Evolutionary conservation across 2,329 filamentous ascomycete species (phyloP).

Genomic region (Westerdykella sp.): DNA sequence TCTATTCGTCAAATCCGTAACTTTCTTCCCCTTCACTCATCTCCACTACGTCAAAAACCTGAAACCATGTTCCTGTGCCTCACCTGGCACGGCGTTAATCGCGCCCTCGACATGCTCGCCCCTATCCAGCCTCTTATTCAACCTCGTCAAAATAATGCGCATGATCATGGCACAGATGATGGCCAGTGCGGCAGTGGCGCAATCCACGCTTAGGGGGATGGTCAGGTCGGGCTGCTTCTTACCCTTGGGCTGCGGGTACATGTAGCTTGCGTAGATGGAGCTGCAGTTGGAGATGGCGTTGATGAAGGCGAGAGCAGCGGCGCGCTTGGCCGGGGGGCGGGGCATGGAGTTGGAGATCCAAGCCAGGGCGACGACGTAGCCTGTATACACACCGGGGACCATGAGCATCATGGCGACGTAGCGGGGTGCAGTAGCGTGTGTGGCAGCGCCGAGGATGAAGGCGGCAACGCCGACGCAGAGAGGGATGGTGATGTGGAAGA

Average conservation of each 20-base stretch:
- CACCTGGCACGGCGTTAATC: constrained; percentile 51
- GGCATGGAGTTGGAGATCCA: constrained; percentile 75
- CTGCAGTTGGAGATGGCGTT: constrained; percentile 66
- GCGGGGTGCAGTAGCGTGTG: constrained; percentile 53
- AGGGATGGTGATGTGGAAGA: constrained; percentile 59
- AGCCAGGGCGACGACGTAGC: constrained; percentile 56
- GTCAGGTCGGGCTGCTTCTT: constrained; percentile 35
- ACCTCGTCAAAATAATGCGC: constrained; percentile 54
- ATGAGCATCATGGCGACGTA: constrained; percentile 71
- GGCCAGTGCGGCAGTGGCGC: constrained; percentile 56
- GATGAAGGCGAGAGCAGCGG: constrained; percentile 66
- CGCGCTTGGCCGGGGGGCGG: constrained; percentile 68
- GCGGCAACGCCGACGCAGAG: constrained; percentile 56
- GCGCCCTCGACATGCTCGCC: constrained; percentile 51
- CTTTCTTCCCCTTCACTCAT: not conserved
- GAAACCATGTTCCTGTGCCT: constrained; percentile 57
- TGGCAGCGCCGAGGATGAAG: constrained; percentile 63
- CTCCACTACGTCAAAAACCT: constrained; percentile 53
- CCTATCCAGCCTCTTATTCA: constrained; percentile 65
- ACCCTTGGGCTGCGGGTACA: constrained; percentile 51
- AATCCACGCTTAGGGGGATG: constrained; percentile 63
- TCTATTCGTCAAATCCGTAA: no score
- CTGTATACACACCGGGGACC: constrained; percentile 56
- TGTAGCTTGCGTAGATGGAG: constrained; percentile 64
- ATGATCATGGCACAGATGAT: constrained; percentile 59